Evolutionary conservation across 176 grass and related monocot genomes (phyloP).

Genomic region (Cymbopogon citratus): DNA sequence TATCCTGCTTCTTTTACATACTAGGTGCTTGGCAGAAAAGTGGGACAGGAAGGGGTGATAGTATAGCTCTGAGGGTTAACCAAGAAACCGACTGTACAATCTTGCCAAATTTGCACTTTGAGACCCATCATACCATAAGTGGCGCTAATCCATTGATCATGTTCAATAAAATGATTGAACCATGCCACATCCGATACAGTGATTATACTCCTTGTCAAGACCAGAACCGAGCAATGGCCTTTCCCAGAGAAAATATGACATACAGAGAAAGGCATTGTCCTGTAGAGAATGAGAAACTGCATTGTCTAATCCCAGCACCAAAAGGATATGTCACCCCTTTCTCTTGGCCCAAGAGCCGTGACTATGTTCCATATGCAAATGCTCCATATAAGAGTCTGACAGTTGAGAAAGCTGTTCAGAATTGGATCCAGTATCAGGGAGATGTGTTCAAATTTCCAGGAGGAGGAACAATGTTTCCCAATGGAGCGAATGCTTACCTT

Average conservation of each 20-base stretch:
- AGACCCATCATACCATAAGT: slow-evolving; percentile 67
- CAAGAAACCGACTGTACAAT: slow-evolving; percentile 67
- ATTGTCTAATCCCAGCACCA: slow-evolving; percentile 70
- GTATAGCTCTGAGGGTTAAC: slow-evolving; percentile 53
- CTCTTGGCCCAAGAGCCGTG: slow-evolving; percentile 76
- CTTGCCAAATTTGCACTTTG: slow-evolving; percentile 72
- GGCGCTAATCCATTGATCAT: slow-evolving; percentile 35
- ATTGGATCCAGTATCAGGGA: slow-evolving; percentile 70
- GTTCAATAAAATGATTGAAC: slow-evolving; percentile 52
- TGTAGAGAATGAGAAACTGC: slow-evolving; percentile 56
- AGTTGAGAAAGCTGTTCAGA: slow-evolving; percentile 65
- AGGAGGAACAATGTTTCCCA: slow-evolving; percentile 70
- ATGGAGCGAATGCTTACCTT: slow-evolving; percentile 66
- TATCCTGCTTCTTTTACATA: slow-evolving; percentile 81
- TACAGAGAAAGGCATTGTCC: slow-evolving; percentile 79
- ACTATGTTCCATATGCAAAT: slow-evolving; percentile 75
- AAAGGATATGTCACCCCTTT: slow-evolving; percentile 76
- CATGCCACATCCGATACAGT: slow-evolving; percentile 52
- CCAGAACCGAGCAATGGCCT: slow-evolving; percentile 55
- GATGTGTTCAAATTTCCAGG: slow-evolving; percentile 78
- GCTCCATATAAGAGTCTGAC: slow-evolving; percentile 65
- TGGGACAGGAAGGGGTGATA: slow-evolving; percentile 70
- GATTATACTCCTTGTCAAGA: slow-evolving; percentile 84
- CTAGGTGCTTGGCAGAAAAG: slow-evolving; percentile 87
- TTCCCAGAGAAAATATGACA: slow-evolving; percentile 74